These are phyloP conservation scores for Orbilia javanica DNA, from an alignment of 2,329 filamentous ascomycete genomes.

Conservation along the genomic window DNA sequence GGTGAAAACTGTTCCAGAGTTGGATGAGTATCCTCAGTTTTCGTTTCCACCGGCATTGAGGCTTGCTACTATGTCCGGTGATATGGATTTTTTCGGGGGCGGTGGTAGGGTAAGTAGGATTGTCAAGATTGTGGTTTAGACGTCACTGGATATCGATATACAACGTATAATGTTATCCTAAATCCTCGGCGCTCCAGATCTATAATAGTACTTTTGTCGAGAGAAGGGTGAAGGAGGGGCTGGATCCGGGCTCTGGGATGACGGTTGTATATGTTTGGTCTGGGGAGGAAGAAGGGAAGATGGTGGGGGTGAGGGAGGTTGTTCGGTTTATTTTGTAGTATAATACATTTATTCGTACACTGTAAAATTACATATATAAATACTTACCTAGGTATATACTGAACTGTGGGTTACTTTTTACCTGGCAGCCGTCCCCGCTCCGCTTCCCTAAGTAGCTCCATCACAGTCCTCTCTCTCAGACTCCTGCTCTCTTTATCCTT, in stretches of 20 bases:
- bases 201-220: background rate
- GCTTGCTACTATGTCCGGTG: background rate
- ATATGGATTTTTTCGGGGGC: background rate
- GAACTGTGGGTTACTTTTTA: background rate
- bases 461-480: slow-evolving; percentile 16
- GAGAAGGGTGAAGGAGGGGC: background rate
- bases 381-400: background rate
- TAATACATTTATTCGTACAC: background rate
- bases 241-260: background rate
- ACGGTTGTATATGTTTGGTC: background rate
- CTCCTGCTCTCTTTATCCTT: background rate
- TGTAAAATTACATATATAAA: background rate
- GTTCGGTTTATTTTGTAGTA: slow-evolving; percentile 5
- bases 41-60: background rate
- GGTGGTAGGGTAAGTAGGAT: background rate
- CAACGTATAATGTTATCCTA: background rate
- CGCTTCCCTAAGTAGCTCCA: slow-evolving; percentile 24
- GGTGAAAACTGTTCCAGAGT: background rate
- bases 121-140: background rate
- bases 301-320: background rate
- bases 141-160: too few species aligned
- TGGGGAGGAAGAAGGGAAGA: background rate
- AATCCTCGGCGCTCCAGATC: background rate
- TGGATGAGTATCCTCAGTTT: background rate
- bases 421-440: background rate